Evolutionary conservation across 2,329 filamentous ascomycete species (phyloP), one percentile per base, ranked within the genome.

Genomic region (Chrysoporthe austroafricana): DNA sequence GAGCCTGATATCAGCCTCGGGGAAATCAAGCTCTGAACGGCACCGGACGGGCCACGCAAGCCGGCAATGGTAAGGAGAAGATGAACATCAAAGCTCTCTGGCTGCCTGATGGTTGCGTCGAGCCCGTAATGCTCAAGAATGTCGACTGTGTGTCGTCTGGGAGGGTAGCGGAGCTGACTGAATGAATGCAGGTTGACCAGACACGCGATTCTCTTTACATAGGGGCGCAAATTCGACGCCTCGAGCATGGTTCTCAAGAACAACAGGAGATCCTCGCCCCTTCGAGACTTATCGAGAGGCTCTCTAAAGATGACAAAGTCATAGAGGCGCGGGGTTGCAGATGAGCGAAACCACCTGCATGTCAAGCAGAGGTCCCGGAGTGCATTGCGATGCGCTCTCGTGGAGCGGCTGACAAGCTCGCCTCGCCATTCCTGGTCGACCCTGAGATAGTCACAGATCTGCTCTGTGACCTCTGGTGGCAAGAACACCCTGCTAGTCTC

Each of bases 301-400:
- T 32, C 21, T 13, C 21, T 63, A 48, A 63, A 36, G n/a, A 54
- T 54, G 39, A 63, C 18, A 14, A 18, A 63, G 2, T 54, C 1
- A 36, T 63, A 63, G 1, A 63, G 50, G 13, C 21, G 1, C 16
- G 50, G 62, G 16, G 62, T 63, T 21, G 54, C 62, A 14, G n/a
- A 18, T 8, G 18, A 7, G 16, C 34, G 62, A 13, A 63, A 16
- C 1, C 4, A 21, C 14, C 21, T 50, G 48, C 62, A 63, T 4
- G 62, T 63, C 14, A 63, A n/a, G 16, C 48, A 36, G 0, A 63
- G 50, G 1, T 56, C 21, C 5, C 62, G 50, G 34, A 63, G 62
- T 3, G 62, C 7, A 0, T 4, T 46, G 36, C 18, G 43, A 50
- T 63, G 56, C n/a, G 42, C 39, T 39, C 21, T 42, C 1, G 21